A percentile compares a stretch with the other conserved stretches of the same genome.
These are phyloP conservation scores for Pholiota conissans DNA, from an alignment of 768 basidiomycete species.

Conservation along the genomic window DNA sequence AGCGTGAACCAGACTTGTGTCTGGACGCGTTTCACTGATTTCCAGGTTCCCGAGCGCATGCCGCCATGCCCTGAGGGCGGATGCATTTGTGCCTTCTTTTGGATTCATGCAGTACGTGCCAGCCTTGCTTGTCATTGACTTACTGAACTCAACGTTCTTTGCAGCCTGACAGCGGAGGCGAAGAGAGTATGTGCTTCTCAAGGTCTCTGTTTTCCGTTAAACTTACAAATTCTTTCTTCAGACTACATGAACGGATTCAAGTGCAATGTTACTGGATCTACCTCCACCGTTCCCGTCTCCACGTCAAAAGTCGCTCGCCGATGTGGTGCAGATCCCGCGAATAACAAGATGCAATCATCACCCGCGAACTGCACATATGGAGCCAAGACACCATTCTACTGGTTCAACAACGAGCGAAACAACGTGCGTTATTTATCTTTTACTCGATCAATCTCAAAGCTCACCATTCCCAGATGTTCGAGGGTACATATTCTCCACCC, in stretches of 20 bases:
- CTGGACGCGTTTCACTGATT: conserved; percentile 69
- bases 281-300: conserved; percentile 52
- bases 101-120: conserved; percentile 59
- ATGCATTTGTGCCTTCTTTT: conserved; percentile 74
- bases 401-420: conserved; percentile 63
- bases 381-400: conserved; percentile 70
- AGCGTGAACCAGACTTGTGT: conserved; percentile 77
- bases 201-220: neutral
- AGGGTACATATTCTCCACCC: conserved; percentile 59
- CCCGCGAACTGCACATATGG: conserved; percentile 74
- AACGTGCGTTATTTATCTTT: conserved; percentile 42
- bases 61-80: conserved; percentile 64
- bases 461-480: conserved; percentile 53
- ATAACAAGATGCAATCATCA: conserved; percentile 39
- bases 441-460: neutral
- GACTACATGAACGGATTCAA: conserved; percentile 79
- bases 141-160: neutral
- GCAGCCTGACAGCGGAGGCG: conserved; percentile 53
- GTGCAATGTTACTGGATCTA: conserved; percentile 58
- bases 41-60: conserved; percentile 65
- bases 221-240: conserved; percentile 18
- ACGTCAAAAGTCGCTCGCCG: conserved; percentile 60
- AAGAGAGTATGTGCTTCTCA: conserved; percentile 50
- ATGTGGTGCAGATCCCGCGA: conserved; percentile 59
- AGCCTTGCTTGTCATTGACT: neutral